Evolutionary conservation across 805 yeast species (phyloP), one percentile per base, ranked within the genome.

Genomic region (Metschnikowia henanensis): DNA sequence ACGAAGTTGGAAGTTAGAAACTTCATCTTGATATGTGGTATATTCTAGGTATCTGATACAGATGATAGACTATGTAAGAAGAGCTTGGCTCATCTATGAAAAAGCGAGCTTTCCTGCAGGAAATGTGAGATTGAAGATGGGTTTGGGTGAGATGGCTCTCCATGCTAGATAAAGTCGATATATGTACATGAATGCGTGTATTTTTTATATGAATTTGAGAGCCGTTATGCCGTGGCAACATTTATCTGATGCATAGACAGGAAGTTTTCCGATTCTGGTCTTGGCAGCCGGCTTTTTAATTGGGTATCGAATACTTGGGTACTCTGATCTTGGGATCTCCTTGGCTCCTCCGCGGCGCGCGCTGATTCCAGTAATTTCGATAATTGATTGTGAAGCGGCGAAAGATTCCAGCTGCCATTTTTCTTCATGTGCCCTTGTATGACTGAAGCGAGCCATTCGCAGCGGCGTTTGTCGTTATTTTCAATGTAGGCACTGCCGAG

Each of bases 1-100:
- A 94, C 95, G 66, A 94, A 94, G 66, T 94, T 94, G 10, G 97
- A 87, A n/a, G 99, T 92, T 21, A 94, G 71, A 58, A 92, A 81
- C 69, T 94, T 92, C 99, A 92, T 92, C 16, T 21, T 16, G 15
- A 34, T 28, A 19, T 34, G 16, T 18, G 18, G 20, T 6, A 4
- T n/a, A 6, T 10, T 15, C 3, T 8, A 13, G 13, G 19, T 17
- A 10, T 23, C 4, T 21, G 31, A 7, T 18, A 15, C 18, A 33
- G n/a, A 21, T 10, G 16, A 18, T 6, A 16, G 10, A 7, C 15
- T 4, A 28, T 12, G 15, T 23, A 30, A 23, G 42, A 25, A 32
- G 37, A 19, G 33, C 33, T 23, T 33, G 32, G 43, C 43, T 39
- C 42, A 39, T 39, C 43, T 40, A 15, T 20, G 30, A 40, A 40